phyloP scores from a whole-genome alignment of 805 yeast genomes.

The Metschnikowia amazonensis region DNA sequence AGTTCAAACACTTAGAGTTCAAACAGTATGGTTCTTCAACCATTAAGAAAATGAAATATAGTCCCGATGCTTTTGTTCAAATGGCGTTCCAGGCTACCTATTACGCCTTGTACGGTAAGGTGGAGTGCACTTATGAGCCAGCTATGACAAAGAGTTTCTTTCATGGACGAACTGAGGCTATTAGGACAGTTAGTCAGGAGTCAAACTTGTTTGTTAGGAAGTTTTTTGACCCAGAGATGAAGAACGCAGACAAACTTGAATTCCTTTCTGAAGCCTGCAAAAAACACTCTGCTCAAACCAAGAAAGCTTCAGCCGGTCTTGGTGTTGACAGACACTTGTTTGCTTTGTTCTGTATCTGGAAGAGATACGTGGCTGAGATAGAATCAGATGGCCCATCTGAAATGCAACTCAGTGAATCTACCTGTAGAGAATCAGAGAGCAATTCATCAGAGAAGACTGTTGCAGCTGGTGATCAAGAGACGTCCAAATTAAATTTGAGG shows the following conservation, averaged over 20 bases:
- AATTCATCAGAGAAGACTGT: slow-evolving; percentile 31
- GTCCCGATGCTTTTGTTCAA: slow-evolving; percentile 93
- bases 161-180: slow-evolving; percentile 92
- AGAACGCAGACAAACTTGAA: slow-evolving; percentile 56
- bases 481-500: slow-evolving; percentile 19
- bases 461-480: slow-evolving; percentile 19
- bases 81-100: slow-evolving; percentile 93
- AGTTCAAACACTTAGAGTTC: slow-evolving; percentile 77
- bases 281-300: slow-evolving; percentile 65
- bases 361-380: slow-evolving; percentile 46
- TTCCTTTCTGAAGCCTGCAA: slow-evolving; percentile 65
- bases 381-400: slow-evolving; percentile 6
- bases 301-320: slow-evolving; percentile 64
- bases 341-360: slow-evolving; percentile 87
- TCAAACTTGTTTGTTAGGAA: slow-evolving; percentile 80
- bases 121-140: slow-evolving; percentile 92
- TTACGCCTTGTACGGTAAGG: slow-evolving; percentile 87
- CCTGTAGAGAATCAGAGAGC: slow-evolving; percentile 11
- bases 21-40: slow-evolving; percentile 66
- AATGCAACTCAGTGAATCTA: slow-evolving; percentile 13
- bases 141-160: slow-evolving; percentile 88
- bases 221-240: slow-evolving; percentile 64
- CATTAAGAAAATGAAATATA: slow-evolving; percentile 79
- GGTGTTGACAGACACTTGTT: slow-evolving; percentile 93
- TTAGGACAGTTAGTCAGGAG: slow-evolving; percentile 77